These are phyloP conservation scores for Flaveria robusta DNA, from an alignment of 129 eudicot genomes.

Conservation along the genomic window DNA sequence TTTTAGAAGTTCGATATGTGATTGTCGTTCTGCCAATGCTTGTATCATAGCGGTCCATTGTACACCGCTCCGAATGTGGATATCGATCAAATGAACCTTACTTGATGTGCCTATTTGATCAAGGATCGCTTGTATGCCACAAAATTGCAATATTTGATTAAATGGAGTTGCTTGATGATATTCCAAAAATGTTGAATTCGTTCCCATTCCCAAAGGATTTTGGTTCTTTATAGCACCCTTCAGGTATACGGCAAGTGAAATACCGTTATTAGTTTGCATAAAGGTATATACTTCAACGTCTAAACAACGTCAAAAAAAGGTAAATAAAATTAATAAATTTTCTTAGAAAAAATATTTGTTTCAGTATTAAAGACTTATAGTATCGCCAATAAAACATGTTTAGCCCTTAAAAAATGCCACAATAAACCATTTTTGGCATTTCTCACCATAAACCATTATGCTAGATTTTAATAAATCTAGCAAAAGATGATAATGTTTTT, in stretches of 20 bases:
- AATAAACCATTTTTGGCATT: no score
- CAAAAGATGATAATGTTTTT: no score
- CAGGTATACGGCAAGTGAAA: background rate
- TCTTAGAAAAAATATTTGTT: no score
- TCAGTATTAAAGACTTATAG: no score
- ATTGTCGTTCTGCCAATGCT: slow-evolving; percentile 40
- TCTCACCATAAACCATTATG: no score
- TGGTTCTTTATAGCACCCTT: slow-evolving; percentile 25
- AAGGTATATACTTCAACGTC: no score
- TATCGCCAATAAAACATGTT: no score
- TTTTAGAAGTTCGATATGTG: slow-evolving; percentile 40
- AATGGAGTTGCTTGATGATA: slow-evolving; percentile 53
- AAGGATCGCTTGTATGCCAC: slow-evolving; percentile 57
- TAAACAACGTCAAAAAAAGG: no score
- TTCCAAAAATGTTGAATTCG: slow-evolving; percentile 41
- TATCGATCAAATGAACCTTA: slow-evolving; percentile 60
- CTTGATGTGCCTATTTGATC: slow-evolving; percentile 40
- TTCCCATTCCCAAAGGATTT: slow-evolving; percentile 31
- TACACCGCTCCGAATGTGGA: slow-evolving; percentile 57
- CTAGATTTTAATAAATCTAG: no score
- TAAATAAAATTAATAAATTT: no score
- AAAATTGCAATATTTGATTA: slow-evolving; percentile 51
- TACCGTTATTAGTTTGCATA: background rate
- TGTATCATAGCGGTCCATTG: slow-evolving; percentile 59
- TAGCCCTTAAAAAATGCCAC: no score